Base-by-base conservation (phyloP, 352 stramenopile species). In the Stramenopiles sp. region DNA sequence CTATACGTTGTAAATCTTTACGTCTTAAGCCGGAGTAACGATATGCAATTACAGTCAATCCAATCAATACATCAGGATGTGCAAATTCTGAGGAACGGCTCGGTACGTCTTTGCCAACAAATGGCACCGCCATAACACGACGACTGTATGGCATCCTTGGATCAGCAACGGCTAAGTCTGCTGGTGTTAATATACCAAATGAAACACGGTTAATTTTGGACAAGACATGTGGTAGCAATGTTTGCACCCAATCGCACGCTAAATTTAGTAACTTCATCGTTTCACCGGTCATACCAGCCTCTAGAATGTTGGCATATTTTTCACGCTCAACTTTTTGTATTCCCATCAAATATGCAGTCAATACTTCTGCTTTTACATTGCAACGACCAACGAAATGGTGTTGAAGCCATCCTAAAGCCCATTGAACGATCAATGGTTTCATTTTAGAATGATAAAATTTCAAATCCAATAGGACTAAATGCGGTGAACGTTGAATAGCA, bases 121-220 rank as follows among this genome's bases (percentile, higher is more conserved):
- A 99, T 31, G 97, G 97, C 0, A 99, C 93, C 0, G 97, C 96
- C 43, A 98, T 84, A 74, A 99, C 85, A 43, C 96, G 83, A 43
- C 97, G 86, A 30, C 85, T 91, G 63, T 95, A 96, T n/a, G 95
- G 95, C 63, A 97, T 94, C 80, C 97, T 96, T 0, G 90, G 89
- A 77, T 93, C 80, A 0, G 85, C 82, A 74, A 84, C 81, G 0
- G 84, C 43, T 73, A 89, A 86, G 80, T 92, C 85, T 65, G 91
- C 86, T 80, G 85, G 83, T 84, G 90, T 84, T 23, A 99, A 84
- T 0, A 99, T 85, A 43, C 96, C 96, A 85, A 98, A 99, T 6
- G 89, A 96, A 20, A 99, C 97, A 79, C 97, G 90, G 82, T 99
- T 97, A 81, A 99, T 98, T 87, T 99, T 99, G 30, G 93, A 95